Conservation (phyloP, 169 alveolate species). For the Cryptosporidium tyzzeri region DNA sequence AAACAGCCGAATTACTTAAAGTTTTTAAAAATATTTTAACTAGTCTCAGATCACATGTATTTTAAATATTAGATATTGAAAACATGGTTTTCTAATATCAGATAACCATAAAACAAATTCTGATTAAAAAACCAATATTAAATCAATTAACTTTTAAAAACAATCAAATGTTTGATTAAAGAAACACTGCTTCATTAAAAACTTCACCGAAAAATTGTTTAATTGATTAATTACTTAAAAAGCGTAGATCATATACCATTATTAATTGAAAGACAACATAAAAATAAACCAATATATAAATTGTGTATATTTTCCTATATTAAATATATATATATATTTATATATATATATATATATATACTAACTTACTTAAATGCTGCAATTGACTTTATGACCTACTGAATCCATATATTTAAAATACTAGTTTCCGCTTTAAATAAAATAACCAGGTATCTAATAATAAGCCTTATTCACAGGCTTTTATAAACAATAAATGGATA, state of each 20-base stretch:
- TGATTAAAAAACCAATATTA: background rate
- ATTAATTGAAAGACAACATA: no score
- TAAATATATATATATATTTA: no score
- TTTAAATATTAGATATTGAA: background rate
- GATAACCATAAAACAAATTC: background rate
- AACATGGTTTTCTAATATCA: slow-evolving; percentile 3
- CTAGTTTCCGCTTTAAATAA: background rate
- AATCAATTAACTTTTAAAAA: background rate
- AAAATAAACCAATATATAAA: no score
- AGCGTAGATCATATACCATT: background rate
- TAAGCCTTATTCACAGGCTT: no score
- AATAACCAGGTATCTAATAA: background rate
- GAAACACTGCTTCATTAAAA: background rate
- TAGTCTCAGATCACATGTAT: background rate
- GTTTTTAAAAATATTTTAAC: background rate
- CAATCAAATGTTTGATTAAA: background rate
- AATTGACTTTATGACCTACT: background rate
- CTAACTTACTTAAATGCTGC: no score
- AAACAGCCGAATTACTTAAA: background rate
- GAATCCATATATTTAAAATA: background rate
- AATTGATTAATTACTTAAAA: no score
- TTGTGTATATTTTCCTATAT: no score
- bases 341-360: no score
- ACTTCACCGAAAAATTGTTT: background rate
- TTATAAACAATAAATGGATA: background rate